A percentile compares a stretch with the other conserved stretches of the same genome.
Conservation (phyloP, 768 basidiomycete species). For the Peribolospora kevripleyi region DNA sequence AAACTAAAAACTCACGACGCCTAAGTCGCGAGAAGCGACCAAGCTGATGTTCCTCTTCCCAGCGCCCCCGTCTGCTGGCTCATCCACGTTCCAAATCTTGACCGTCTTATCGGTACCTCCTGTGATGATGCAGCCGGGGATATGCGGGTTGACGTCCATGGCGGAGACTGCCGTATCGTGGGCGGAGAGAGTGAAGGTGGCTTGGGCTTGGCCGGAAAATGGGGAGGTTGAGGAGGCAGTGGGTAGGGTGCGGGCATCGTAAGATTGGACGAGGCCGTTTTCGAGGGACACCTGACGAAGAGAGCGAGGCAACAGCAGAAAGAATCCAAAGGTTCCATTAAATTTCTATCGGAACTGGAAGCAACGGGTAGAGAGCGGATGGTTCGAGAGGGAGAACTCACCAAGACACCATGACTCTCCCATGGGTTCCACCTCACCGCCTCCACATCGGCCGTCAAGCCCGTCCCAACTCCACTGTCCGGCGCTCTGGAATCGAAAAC, state of each 20-base stretch:
- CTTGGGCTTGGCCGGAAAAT: slow-evolving; percentile 15
- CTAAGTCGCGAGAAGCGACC: slow-evolving; percentile 67
- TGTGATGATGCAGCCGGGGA: slow-evolving; percentile 73
- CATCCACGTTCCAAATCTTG: slow-evolving; percentile 61
- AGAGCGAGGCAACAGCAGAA: too few species aligned
- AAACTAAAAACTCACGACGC: slow-evolving; percentile 35
- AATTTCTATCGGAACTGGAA: neutral
- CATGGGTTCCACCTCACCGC: slow-evolving; percentile 88
- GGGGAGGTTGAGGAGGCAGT: neutral
- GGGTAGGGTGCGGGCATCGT: slow-evolving; percentile 63
- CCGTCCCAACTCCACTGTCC: slow-evolving; percentile 49
- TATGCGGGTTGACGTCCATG: slow-evolving; percentile 69
- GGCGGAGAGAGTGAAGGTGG: slow-evolving; percentile 69
- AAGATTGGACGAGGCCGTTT: slow-evolving; percentile 79
- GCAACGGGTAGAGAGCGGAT: neutral
- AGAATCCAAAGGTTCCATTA: too few species aligned
- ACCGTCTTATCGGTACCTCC: slow-evolving; percentile 81
- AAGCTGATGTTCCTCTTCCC: slow-evolving; percentile 55
- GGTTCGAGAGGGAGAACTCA: slow-evolving; percentile 21
- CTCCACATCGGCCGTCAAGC: slow-evolving; percentile 78
- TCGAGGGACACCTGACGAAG: slow-evolving; percentile 57
- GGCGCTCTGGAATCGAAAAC: slow-evolving; percentile 79
- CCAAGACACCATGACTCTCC: slow-evolving; percentile 67
- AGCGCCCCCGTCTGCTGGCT: slow-evolving; percentile 10
- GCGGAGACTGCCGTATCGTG: slow-evolving; percentile 78